phyloP scores from a whole-genome alignment of 148 eudicot species.

The Heliosperma pusillum region DNA sequence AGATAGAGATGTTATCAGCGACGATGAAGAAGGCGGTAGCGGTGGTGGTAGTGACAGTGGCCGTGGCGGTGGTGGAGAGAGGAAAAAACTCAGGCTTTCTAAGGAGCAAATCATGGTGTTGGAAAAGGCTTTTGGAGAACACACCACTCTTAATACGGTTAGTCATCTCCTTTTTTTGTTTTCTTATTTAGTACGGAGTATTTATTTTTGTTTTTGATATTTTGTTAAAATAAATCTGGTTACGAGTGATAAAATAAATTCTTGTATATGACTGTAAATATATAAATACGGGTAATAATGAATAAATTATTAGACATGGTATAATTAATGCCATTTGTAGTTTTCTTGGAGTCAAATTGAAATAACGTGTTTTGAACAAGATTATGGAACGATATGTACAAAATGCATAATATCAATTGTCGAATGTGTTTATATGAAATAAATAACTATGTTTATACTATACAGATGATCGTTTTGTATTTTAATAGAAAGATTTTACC shows the following conservation, averaged over 20 bases:
- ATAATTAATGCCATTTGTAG: not conserved
- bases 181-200: constrained; percentile 4
- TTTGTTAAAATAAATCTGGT: not conserved
- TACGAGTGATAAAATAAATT: too few relatives aligned
- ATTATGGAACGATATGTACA: too few relatives aligned
- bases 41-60: constrained; percentile 28
- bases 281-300: not conserved
- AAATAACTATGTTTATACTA: too few relatives aligned
- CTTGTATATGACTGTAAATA: too few relatives aligned
- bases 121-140: constrained; percentile 63
- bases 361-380: too few relatives aligned
- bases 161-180: constrained; percentile 20
- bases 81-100: constrained; percentile 60
- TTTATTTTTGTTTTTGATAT: not conserved
- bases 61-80: constrained; percentile 21
- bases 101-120: constrained; percentile 62
- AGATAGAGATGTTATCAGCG: constrained; percentile 33
- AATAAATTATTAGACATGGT: too few relatives aligned
- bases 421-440: not conserved
- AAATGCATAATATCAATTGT: too few relatives aligned
- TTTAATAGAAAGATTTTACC: not conserved
- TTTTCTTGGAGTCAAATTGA: too few relatives aligned
- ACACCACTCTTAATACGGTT: constrained; percentile 65
- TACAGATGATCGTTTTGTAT: not conserved
- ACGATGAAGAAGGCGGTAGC: constrained; percentile 34